Conservation (phyloP, 2,329 filamentous ascomycete genomes). For the Trichothecium sympodiale region DNA sequence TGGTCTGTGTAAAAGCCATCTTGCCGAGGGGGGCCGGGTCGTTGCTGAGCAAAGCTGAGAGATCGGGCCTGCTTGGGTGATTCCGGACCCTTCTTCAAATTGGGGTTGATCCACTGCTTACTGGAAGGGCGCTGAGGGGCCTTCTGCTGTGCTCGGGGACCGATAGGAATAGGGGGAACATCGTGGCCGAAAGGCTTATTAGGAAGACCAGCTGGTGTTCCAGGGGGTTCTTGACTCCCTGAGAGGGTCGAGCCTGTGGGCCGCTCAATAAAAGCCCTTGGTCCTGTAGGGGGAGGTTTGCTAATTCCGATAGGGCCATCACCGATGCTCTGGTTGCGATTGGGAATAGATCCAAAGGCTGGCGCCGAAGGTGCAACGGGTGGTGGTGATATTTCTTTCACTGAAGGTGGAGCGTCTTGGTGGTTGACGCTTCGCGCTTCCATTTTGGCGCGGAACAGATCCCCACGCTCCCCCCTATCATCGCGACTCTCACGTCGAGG, state of each 20-base stretch:
- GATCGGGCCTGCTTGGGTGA: slow-evolving; percentile 41
- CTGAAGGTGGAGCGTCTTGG: slow-evolving; percentile 34
- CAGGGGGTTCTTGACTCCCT: slow-evolving; percentile 7
- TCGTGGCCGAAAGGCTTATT: slow-evolving; percentile 18
- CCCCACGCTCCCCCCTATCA: slow-evolving; percentile 32
- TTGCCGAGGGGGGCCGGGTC: slow-evolving; percentile 24
- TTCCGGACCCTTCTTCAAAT: slow-evolving; percentile 37
- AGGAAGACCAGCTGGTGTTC: slow-evolving; percentile 26
- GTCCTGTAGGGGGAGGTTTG: slow-evolving; percentile 43
- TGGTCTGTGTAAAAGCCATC: slow-evolving; percentile 25
- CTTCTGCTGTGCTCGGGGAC: slow-evolving; percentile 40
- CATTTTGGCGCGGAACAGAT: slow-evolving; percentile 36
- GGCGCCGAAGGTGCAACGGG: slow-evolving; percentile 47
- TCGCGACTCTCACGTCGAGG: slow-evolving; percentile 32
- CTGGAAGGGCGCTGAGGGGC: slow-evolving; percentile 37
- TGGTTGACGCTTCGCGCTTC: slow-evolving; percentile 33
- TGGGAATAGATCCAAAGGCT: slow-evolving; percentile 44
- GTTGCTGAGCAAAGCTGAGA: slow-evolving; percentile 34
- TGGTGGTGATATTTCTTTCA: slow-evolving; percentile 41
- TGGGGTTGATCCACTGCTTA: slow-evolving; percentile 50
- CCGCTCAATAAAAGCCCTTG: slow-evolving; percentile 40
- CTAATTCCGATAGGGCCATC: slow-evolving; percentile 21
- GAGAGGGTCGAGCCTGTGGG: slow-evolving; percentile 11
- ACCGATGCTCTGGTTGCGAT: slow-evolving; percentile 24
- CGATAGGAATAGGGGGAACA: slow-evolving; percentile 37